These are phyloP conservation scores for Didymella arachidicola DNA, from an alignment of 2,329 filamentous ascomycete species.

Conservation along the genomic window DNA sequence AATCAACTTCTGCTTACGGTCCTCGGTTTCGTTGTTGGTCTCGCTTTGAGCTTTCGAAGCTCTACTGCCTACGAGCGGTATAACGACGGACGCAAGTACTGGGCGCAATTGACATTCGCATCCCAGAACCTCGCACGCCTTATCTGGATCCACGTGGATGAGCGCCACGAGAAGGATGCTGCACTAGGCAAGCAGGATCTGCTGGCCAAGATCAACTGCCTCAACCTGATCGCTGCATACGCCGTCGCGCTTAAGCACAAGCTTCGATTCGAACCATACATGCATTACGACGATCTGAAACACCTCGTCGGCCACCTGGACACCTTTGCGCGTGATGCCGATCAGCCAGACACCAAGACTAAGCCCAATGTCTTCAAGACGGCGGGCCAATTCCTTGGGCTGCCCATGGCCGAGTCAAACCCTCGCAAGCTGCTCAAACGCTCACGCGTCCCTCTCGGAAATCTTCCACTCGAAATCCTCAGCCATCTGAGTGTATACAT, in stretches of 20 bases:
- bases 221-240: slow-evolving; percentile 81
- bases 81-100: slow-evolving; percentile 69
- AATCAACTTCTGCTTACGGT: slow-evolving; percentile 74
- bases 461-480: slow-evolving; percentile 81
- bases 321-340: slow-evolving; percentile 70
- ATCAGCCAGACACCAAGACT: slow-evolving; percentile 42
- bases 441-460: slow-evolving; percentile 74
- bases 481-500: slow-evolving; percentile 73
- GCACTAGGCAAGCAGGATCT: slow-evolving; percentile 69
- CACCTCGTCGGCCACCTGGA: slow-evolving; percentile 75
- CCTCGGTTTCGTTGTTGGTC: slow-evolving; percentile 80
- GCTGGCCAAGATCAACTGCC: slow-evolving; percentile 67
- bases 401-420: slow-evolving; percentile 78
- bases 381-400: slow-evolving; percentile 74
- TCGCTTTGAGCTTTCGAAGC: slow-evolving; percentile 76
- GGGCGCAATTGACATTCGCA: slow-evolving; percentile 63
- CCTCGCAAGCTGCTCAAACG: slow-evolving; percentile 78
- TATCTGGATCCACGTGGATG: slow-evolving; percentile 82
- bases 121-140: slow-evolving; percentile 70
- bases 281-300: slow-evolving; percentile 75
- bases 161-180: slow-evolving; percentile 59
- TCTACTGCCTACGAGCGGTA: slow-evolving; percentile 77
- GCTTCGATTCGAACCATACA: slow-evolving; percentile 83
- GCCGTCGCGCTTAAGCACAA: slow-evolving; percentile 81
- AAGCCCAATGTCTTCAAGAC: slow-evolving; percentile 60